These are phyloP conservation scores for Mycena olivaceomarginata DNA, from an alignment of 768 basidiomycete genomes.

Conservation along the genomic window DNA sequence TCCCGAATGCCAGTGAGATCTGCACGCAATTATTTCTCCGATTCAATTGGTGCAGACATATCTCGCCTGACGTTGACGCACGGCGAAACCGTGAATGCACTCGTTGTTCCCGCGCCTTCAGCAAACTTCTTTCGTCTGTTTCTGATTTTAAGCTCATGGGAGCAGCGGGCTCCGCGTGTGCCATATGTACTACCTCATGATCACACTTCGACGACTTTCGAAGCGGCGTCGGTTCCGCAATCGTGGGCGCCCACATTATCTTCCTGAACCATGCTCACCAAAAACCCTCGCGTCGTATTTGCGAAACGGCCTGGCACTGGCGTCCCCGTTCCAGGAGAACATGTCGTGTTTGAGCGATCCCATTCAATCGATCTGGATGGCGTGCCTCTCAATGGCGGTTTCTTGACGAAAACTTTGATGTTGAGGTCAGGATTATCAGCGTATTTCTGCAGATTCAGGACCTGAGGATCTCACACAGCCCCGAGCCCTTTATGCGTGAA, in stretches of 20 bases:
- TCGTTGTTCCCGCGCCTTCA: no score
- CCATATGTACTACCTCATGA: slow-evolving; percentile 13
- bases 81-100: no score
- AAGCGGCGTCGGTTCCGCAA: not conserved
- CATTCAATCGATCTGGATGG: slow-evolving; percentile 60
- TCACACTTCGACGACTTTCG: not conserved
- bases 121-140: slow-evolving; percentile 13
- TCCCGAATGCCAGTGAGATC: not conserved
- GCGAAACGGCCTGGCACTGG: slow-evolving; percentile 36
- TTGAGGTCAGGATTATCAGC: slow-evolving; percentile 47
- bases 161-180: not conserved
- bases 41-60: not conserved
- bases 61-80: not conserved
- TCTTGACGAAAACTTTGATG: slow-evolving; percentile 60
- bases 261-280: slow-evolving; percentile 26
- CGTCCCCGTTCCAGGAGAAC: slow-evolving; percentile 49
- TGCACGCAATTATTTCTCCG: not conserved
- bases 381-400: slow-evolving; percentile 54
- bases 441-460: not conserved
- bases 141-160: slow-evolving; percentile 16
- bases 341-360: slow-evolving; percentile 52
- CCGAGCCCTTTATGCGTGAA: slow-evolving; percentile 50
- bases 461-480: slow-evolving; percentile 27
- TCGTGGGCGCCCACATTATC: slow-evolving; percentile 16
- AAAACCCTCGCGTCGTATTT: slow-evolving; percentile 45